These are phyloP conservation scores for Pestalotiopsis sp. DNA, from an alignment of 2,329 filamentous ascomycete species.

Conservation along the genomic window DNA sequence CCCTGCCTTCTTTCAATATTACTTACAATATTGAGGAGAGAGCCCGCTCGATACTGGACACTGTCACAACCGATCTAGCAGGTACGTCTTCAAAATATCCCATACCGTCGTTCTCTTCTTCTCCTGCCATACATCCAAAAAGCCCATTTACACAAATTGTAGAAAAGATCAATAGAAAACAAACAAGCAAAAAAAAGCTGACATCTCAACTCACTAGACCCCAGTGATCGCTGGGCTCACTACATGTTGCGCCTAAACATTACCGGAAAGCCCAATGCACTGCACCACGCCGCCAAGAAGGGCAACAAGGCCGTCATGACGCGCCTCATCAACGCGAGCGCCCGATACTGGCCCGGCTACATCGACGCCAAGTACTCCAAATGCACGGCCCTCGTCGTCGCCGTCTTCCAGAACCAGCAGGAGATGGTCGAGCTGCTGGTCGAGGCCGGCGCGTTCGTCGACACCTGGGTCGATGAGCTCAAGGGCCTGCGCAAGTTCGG, in stretches of 20 bases:
- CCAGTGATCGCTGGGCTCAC: no score
- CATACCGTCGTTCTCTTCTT: no score
- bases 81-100: no score
- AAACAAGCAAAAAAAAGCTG: no score
- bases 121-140: no score
- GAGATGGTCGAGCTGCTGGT: neutral
- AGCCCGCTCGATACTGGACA: no score
- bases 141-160: no score
- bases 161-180: no score
- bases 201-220: no score
- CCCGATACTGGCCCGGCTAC: neutral
- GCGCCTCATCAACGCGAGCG: neutral
- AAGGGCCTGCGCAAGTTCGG: neutral
- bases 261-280: no score
- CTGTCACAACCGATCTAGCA: no score
- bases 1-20: neutral
- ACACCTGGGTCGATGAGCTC: neutral
- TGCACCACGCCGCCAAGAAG: neutral
- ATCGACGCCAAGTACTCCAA: neutral
- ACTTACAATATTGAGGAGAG: neutral
- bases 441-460: conserved; percentile 3
- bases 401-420: neutral
- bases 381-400: neutral
- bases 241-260: no score
- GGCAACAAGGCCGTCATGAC: neutral